Conservation (phyloP, 2,329 filamentous ascomycete genomes). For the Neonectria punicea region DNA sequence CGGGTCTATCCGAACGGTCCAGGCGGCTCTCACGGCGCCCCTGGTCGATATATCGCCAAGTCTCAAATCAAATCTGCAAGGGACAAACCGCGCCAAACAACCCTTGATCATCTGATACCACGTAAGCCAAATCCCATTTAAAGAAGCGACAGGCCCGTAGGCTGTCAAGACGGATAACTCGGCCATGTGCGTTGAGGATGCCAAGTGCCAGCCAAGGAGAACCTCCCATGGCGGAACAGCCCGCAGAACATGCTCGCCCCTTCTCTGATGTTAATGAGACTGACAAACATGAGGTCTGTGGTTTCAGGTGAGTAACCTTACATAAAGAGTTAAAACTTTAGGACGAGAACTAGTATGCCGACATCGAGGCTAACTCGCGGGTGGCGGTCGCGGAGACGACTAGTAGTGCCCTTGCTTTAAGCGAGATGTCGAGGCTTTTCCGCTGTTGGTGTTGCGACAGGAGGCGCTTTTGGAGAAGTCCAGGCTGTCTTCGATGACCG, state of each 20-base stretch:
- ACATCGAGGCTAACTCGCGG: background rate
- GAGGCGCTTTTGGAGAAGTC: background rate
- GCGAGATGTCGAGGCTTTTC: background rate
- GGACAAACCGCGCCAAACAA: slow-evolving; percentile 6
- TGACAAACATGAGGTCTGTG: background rate
- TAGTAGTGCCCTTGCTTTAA: too few species aligned
- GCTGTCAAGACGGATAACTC: slow-evolving; percentile 17
- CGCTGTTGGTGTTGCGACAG: background rate
- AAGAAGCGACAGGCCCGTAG: background rate
- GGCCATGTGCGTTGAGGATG: background rate
- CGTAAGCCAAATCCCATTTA: slow-evolving; percentile 4
- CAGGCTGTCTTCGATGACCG: too few species aligned
- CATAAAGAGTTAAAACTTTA: background rate
- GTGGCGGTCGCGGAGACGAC: background rate
- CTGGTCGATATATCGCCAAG: slow-evolving; percentile 4
- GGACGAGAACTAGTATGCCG: background rate
- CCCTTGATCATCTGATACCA: slow-evolving; percentile 20
- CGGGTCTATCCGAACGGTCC: background rate
- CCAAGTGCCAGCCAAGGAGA: background rate
- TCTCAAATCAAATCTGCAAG: background rate
- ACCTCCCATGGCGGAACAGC: background rate
- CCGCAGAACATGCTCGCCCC: background rate
- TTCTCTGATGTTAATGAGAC: background rate
- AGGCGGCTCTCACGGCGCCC: slow-evolving; percentile 3
- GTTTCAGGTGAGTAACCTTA: slow-evolving; percentile 6